phyloP scores from a whole-genome alignment of 2,329 filamentous ascomycete species.

The Sordariomycetes sp. region DNA sequence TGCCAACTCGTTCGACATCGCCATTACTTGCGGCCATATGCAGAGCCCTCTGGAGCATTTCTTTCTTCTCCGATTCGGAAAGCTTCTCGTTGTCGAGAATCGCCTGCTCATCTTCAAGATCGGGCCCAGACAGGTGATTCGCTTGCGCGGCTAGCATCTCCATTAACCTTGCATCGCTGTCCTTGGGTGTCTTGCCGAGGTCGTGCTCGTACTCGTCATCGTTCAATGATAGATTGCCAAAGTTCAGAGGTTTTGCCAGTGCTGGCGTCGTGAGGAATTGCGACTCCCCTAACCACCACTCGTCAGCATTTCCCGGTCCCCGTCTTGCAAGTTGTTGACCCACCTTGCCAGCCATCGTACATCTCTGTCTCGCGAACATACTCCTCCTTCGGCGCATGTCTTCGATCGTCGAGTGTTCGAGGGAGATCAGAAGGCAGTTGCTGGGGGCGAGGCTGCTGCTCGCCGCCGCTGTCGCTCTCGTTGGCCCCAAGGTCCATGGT shows the following conservation, averaged over 20 bases:
- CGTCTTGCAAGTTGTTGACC: conserved; percentile 14
- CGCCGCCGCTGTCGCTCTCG: conserved; percentile 28
- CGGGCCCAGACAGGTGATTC: conserved; percentile 64
- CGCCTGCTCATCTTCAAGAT: conserved; percentile 70
- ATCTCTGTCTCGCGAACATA: conserved; percentile 82
- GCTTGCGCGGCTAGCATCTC: conserved; percentile 94
- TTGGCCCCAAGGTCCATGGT: conserved; percentile 52
- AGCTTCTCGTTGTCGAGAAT: conserved; percentile 68
- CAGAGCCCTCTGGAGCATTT: conserved; percentile 75
- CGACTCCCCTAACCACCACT: conserved; percentile 66
- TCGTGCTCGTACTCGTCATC: conserved; percentile 65
- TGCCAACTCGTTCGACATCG: conserved; percentile 71
- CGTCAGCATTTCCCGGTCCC: neutral
- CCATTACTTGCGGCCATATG: conserved; percentile 97
- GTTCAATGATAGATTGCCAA: conserved; percentile 73
- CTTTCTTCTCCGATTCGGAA: conserved; percentile 66
- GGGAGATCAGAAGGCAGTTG: conserved; percentile 76
- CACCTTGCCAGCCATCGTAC: conserved; percentile 97
- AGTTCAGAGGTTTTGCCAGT: conserved; percentile 73
- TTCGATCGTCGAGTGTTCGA: conserved; percentile 82
- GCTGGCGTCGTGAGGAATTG: conserved; percentile 87
- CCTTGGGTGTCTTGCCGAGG: conserved; percentile 44
- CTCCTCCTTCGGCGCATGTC: conserved; percentile 51
- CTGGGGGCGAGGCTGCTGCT: conserved; percentile 34
- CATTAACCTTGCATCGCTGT: conserved; percentile 82